A percentile compares a stretch with the other conserved stretches of the same genome.
These are phyloP conservation scores for Prunella vulgaris DNA, from an alignment of 257 asterid genomes.

Conservation along the genomic window DNA sequence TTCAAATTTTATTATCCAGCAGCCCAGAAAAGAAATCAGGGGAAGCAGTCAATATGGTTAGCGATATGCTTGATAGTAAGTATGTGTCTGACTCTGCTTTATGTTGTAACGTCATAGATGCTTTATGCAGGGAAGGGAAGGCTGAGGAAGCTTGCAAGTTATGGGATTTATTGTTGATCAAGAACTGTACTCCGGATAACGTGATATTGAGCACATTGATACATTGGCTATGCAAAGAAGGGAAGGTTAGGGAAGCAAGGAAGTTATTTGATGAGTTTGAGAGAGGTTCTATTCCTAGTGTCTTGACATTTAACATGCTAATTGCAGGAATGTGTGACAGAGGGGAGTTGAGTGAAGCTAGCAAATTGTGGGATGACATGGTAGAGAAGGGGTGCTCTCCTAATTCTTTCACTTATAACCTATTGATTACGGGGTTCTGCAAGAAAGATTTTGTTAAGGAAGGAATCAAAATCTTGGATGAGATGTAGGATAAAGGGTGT, in stretches of 20 bases:
- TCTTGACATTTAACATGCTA: conserved; percentile 68
- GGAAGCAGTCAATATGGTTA: conserved; percentile 66
- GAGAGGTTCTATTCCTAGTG: conserved; percentile 67
- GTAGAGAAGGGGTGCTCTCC: conserved; percentile 68
- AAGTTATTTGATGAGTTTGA: conserved; percentile 79
- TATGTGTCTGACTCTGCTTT: conserved; percentile 61
- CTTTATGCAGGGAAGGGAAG: conserved; percentile 66
- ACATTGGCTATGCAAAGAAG: conserved; percentile 83
- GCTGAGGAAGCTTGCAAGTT: conserved; percentile 64
- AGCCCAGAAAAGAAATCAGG: conserved; percentile 66
- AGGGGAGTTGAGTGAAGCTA: conserved; percentile 84
- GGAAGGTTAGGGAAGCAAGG: conserved; percentile 65
- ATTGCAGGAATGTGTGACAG: conserved; percentile 83
- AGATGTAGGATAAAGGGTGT: conserved; percentile 66
- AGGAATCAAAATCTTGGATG: conserved; percentile 65
- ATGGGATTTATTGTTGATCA: conserved; percentile 67
- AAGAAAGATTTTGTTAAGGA: conserved; percentile 58
- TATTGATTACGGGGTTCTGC: conserved; percentile 75
- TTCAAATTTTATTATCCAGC: too few species aligned
- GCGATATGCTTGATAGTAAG: conserved; percentile 76
- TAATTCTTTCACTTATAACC: conserved; percentile 70
- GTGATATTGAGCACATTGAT: conserved; percentile 66
- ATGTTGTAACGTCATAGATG: conserved; percentile 75
- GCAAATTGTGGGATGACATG: conserved; percentile 94
- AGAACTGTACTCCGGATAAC: conserved; percentile 79